A percentile compares a stretch with the other conserved stretches of the same genome.
phyloP scores from a whole-genome alignment of 2,329 filamentous ascomycete species.

The Endocalyx cinctus region DNA sequence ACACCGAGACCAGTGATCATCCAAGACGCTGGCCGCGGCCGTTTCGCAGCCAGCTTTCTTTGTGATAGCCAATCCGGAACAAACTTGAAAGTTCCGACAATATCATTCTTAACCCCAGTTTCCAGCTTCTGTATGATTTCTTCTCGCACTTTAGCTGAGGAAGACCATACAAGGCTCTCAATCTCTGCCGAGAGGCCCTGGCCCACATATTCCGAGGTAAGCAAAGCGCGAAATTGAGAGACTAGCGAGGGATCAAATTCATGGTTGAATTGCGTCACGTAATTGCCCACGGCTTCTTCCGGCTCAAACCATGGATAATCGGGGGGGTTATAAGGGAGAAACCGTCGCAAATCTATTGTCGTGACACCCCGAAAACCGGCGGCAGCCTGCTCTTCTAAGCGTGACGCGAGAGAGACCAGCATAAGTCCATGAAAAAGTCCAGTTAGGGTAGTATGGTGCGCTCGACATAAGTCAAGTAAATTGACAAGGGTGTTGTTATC shows the following conservation, averaged over 20 bases:
- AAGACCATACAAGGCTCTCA: conserved; percentile 10
- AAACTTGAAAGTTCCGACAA: conserved; percentile 26
- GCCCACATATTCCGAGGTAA: background rate
- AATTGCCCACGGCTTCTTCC: conserved; percentile 15
- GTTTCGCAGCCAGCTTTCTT: conserved; percentile 5
- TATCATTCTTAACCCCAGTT: conserved; percentile 26
- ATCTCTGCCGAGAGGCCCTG: conserved; percentile 4
- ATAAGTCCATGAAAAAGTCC: conserved; percentile 13
- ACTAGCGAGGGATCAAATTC: conserved; percentile 11
- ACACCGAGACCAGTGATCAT: conserved; percentile 14
- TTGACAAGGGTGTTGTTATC: conserved; percentile 1
- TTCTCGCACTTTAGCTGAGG: conserved; percentile 20
- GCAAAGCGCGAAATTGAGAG: background rate
- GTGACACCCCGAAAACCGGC: conserved; percentile 11
- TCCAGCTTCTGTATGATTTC: conserved; percentile 24
- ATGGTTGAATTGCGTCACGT: conserved; percentile 13
- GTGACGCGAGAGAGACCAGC: conserved; percentile 8
- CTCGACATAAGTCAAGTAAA: conserved; percentile 6
- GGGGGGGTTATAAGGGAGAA: conserved; percentile 8
- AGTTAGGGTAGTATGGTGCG: conserved; percentile 15
- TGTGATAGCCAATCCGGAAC: conserved; percentile 9
- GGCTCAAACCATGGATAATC: conserved; percentile 6
- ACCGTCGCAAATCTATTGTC: conserved; percentile 12
- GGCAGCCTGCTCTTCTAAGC: conserved; percentile 6
- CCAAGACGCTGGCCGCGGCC: conserved; percentile 9